Conservation (phyloP, 352 stramenopile species). For the Achlya hypogyna region DNA sequence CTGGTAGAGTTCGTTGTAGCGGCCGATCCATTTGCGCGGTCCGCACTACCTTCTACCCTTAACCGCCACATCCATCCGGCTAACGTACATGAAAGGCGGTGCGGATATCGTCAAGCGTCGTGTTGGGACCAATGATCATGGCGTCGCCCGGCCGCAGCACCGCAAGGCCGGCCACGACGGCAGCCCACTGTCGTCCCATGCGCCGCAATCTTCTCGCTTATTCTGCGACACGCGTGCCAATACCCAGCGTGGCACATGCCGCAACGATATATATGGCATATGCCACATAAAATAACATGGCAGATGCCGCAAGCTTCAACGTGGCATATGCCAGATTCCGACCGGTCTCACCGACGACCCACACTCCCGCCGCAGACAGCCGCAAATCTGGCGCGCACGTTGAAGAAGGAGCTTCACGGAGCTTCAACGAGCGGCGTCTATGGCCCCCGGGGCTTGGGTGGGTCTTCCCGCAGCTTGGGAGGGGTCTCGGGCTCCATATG, state of each 20-base stretch:
- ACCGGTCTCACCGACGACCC: too few species aligned
- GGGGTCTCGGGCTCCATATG: too few species aligned
- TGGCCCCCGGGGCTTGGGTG: too few species aligned
- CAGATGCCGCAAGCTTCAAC: not conserved
- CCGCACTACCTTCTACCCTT: constrained; percentile 36
- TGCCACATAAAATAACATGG: too few species aligned
- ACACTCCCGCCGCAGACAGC: too few species aligned
- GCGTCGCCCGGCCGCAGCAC: not conserved
- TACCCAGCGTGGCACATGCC: not conserved
- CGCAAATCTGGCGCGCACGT: too few species aligned
- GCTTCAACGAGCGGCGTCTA: too few species aligned
- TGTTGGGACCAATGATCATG: not conserved
- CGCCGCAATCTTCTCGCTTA: not conserved
- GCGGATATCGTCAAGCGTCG: not conserved
- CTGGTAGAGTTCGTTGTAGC: constrained; percentile 80
- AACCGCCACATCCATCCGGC: not conserved
- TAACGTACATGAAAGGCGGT: not conserved
- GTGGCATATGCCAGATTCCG: not conserved
- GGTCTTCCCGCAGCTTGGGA: too few species aligned
- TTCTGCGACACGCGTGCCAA: not conserved
- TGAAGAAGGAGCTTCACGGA: too few species aligned
- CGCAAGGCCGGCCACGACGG: not conserved
- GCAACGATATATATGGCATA: too few species aligned
- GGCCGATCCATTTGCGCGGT: constrained; percentile 46
- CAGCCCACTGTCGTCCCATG: not conserved